phyloP scores from a whole-genome alignment of 2,329 filamentous ascomycete species.

The Sporothrix pseudoabietina region DNA sequence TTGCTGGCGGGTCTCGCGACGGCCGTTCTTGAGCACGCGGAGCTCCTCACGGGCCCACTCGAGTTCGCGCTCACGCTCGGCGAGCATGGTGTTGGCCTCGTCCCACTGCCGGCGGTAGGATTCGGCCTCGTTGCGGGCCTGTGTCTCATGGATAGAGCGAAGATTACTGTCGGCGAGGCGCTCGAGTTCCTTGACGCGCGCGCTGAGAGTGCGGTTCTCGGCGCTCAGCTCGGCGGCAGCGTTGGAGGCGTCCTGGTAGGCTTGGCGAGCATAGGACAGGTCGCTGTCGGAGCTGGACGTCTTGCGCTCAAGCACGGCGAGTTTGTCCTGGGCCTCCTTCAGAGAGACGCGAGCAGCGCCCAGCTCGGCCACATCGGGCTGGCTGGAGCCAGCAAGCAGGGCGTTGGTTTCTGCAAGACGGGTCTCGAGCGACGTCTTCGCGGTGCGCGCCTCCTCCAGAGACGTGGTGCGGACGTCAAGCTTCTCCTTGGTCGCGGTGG shows the following conservation, averaged over 20 bases:
- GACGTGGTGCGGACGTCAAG: conserved; percentile 45
- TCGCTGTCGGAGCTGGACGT: conserved; percentile 47
- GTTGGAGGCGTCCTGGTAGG: conserved; percentile 62
- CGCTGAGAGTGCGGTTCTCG: conserved; percentile 52
- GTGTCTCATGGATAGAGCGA: conserved; percentile 51
- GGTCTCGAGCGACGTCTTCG: conserved; percentile 44
- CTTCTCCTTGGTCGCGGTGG: conserved; percentile 42
- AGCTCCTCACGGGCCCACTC: conserved; percentile 54
- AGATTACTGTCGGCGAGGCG: conserved; percentile 51
- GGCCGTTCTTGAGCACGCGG: conserved; percentile 50
- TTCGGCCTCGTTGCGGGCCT: conserved; percentile 44
- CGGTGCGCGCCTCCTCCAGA: conserved; percentile 45
- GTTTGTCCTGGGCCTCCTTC: conserved; percentile 45
- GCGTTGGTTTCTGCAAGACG: conserved; percentile 44
- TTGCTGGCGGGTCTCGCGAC: conserved; percentile 58
- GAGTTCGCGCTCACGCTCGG: conserved; percentile 57
- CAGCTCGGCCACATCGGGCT: conserved; percentile 46
- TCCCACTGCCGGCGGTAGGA: conserved; percentile 45
- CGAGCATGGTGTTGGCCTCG: conserved; percentile 48
- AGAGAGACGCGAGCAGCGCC: conserved; percentile 48
- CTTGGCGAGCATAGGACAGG: conserved; percentile 58
- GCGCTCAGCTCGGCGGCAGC: conserved; percentile 48
- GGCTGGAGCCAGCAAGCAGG: conserved; percentile 38
- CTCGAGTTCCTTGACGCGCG: conserved; percentile 46
- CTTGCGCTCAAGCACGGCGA: conserved; percentile 47